A percentile compares a stretch with the other conserved stretches of the same genome.
Conservation (phyloP, 306 rosid species). For the Heteromeles arbutifolia region DNA sequence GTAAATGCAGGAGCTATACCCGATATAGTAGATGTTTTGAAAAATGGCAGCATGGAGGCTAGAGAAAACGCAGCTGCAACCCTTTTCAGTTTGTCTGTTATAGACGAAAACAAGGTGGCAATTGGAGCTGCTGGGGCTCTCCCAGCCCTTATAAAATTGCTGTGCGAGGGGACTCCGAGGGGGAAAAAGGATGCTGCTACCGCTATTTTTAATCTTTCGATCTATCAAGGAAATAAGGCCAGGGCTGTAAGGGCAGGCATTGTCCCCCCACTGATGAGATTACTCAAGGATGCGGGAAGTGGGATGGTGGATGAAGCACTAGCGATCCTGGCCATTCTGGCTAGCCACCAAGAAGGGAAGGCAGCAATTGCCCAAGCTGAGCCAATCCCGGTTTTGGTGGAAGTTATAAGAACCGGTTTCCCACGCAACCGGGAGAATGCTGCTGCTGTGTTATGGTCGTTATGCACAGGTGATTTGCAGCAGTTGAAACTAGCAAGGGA, state of each 20-base stretch:
- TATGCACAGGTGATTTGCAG: constrained; percentile 57
- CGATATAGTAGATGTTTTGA: constrained; percentile 86
- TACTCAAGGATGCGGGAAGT: constrained; percentile 81
- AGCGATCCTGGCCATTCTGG: constrained; percentile 85
- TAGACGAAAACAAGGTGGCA: constrained; percentile 86
- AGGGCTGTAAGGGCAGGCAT: constrained; percentile 94
- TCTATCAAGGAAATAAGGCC: constrained; percentile 96
- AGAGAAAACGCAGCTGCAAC: constrained; percentile 99
- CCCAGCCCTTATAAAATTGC: constrained; percentile 82
- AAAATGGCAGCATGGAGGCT: constrained; percentile 91
- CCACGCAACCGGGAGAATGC: constrained; percentile 96
- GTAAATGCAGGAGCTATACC: constrained; percentile 93
- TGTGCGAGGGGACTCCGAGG: constrained; percentile 88
- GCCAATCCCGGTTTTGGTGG: constrained; percentile 66
- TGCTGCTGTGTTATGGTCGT: constrained; percentile 80
- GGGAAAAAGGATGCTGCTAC: constrained; percentile 99
- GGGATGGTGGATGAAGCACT: constrained; percentile 98
- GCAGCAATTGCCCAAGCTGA: constrained; percentile 59
- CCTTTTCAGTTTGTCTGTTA: constrained; percentile 82
- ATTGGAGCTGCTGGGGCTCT: constrained; percentile 99
- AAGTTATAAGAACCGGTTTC: constrained; percentile 78
- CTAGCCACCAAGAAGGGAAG: constrained; percentile 85
- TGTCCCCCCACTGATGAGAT: constrained; percentile 60
- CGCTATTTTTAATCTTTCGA: constrained; percentile 85
- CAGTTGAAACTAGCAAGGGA: constrained; percentile 71